Evolutionary conservation across 495 filamentous ascomycete species (phyloP).

Genomic region (Corynascus novoguineensis): DNA sequence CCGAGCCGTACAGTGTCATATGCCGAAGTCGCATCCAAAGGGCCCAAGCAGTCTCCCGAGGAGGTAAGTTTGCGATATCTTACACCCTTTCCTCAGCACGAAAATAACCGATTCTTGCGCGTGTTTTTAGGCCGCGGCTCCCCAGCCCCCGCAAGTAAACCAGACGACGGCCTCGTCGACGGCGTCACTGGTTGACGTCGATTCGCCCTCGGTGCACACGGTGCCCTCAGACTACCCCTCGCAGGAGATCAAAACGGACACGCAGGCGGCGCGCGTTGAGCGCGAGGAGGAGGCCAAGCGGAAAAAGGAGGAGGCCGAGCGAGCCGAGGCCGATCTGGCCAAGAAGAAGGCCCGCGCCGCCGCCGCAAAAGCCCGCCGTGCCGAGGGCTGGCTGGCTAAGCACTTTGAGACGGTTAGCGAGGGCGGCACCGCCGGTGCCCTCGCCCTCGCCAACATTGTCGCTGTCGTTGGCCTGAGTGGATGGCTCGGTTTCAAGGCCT

Average conservation of each 20-base stretch:
- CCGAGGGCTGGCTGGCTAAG: conserved; percentile 36
- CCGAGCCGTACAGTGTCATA: conserved; percentile 58
- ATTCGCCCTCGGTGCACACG: conserved; percentile 62
- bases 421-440: conserved; percentile 30
- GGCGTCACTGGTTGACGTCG: conserved; percentile 68
- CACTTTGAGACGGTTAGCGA: conserved; percentile 27
- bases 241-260: conserved; percentile 63
- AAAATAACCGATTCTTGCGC: no score
- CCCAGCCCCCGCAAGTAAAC: conserved; percentile 57
- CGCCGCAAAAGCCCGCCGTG: conserved; percentile 25
- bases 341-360: conserved; percentile 45
- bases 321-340: conserved; percentile 43
- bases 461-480: conserved; percentile 42
- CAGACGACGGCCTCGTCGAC: conserved; percentile 50
- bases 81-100: neutral
- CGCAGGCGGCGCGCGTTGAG: conserved; percentile 61
- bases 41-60: conserved; percentile 65
- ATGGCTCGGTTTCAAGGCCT: conserved; percentile 44
- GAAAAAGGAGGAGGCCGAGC: conserved; percentile 40
- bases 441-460: conserved; percentile 36
- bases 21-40: conserved; percentile 66
- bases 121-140: conserved; percentile 61
- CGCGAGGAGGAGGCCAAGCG: conserved; percentile 37
- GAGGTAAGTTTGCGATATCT: conserved; percentile 52
- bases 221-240: conserved; percentile 62